A percentile compares a stretch with the other conserved stretches of the same genome.
Conservation (phyloP, 1,284 basidiomycete species). For the Mycena sp. region DNA sequence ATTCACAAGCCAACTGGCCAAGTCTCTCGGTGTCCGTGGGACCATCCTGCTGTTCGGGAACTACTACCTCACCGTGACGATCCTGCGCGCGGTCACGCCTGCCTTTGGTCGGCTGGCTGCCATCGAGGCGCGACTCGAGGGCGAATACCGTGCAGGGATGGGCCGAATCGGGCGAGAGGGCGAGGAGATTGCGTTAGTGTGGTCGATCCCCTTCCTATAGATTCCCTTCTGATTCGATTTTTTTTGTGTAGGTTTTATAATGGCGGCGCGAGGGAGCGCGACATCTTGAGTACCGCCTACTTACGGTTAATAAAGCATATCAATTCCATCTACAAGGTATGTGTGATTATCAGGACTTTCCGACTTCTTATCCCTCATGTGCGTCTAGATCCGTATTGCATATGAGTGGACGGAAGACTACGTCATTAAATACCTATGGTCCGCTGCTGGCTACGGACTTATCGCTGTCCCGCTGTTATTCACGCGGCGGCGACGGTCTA, state of each 20-base stretch:
- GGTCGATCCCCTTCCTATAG: not conserved
- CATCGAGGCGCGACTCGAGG: slow-evolving; percentile 86
- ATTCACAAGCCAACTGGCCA: slow-evolving; percentile 92
- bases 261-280: slow-evolving; percentile 85
- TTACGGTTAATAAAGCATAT: slow-evolving; percentile 87
- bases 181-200: slow-evolving; percentile 90
- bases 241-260: slow-evolving; percentile 85
- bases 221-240: too few relatives aligned
- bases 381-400: slow-evolving; percentile 73
- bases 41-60: slow-evolving; percentile 84
- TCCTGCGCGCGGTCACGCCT: slow-evolving; percentile 89
- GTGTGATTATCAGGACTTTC: slow-evolving; percentile 21
- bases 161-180: slow-evolving; percentile 89
- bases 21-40: slow-evolving; percentile 85
- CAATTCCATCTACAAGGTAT: slow-evolving; percentile 91
- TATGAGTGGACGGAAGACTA: slow-evolving; percentile 95
- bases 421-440: slow-evolving; percentile 95
- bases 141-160: slow-evolving; percentile 93
- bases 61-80: slow-evolving; percentile 87
- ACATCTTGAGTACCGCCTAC: slow-evolving; percentile 87
- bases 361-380: not conserved
- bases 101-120: slow-evolving; percentile 94
- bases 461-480: slow-evolving; percentile 91
- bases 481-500: slow-evolving; percentile 53
- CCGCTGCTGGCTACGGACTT: slow-evolving; percentile 87